Percentiles rank a stretch among this genome's conserved stretches.
These are phyloP conservation scores for Globisporangium abappressorium DNA, from an alignment of 352 stramenopile species.

Conservation along the genomic window DNA sequence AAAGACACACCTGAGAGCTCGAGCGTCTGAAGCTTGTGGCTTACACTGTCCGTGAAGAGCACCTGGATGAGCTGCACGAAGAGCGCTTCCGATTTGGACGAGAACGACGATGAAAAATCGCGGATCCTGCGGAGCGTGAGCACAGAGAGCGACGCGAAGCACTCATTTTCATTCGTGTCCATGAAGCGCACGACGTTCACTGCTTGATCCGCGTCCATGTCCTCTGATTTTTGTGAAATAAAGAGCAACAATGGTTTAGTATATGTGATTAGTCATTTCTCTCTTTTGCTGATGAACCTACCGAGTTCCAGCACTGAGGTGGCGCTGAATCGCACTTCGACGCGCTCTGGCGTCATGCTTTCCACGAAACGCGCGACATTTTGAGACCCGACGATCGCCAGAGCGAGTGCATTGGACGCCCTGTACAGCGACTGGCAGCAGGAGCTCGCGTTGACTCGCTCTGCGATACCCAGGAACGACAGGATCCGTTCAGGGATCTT, in stretches of 20 bases:
- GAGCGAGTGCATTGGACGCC: conserved; percentile 23
- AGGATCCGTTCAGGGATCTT: conserved; percentile 25
- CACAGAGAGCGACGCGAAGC: conserved; percentile 32
- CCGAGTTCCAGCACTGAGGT: conserved; percentile 24
- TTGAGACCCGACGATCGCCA: conserved; percentile 20
- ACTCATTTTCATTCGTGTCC: conserved; percentile 29
- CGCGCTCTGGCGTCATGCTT: conserved; percentile 18
- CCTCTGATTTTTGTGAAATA: conserved; percentile 1
- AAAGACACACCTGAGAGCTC: conserved; percentile 17
- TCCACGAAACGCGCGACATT: conserved; percentile 21
- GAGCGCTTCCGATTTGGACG: conserved; percentile 10
- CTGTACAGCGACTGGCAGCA: conserved; percentile 31
- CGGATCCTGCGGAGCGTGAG: conserved; percentile 29
- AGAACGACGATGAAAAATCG: conserved; percentile 17
- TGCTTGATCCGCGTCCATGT: conserved; percentile 19
- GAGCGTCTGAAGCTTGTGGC: conserved; percentile 27
- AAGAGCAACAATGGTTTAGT: neutral
- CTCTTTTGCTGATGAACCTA: neutral
- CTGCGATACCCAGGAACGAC: conserved; percentile 20
- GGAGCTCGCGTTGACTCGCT: conserved; percentile 30
- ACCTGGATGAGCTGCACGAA: conserved; percentile 53
- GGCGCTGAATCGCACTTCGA: conserved; percentile 28
- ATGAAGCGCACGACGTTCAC: conserved; percentile 35
- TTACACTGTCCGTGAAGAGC: conserved; percentile 52
- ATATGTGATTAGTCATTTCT: neutral